Evolutionary conservation across 179 eudicot species (phyloP), one percentile per base, ranked within the genome.

Genomic region (Gypsophila paniculata): DNA sequence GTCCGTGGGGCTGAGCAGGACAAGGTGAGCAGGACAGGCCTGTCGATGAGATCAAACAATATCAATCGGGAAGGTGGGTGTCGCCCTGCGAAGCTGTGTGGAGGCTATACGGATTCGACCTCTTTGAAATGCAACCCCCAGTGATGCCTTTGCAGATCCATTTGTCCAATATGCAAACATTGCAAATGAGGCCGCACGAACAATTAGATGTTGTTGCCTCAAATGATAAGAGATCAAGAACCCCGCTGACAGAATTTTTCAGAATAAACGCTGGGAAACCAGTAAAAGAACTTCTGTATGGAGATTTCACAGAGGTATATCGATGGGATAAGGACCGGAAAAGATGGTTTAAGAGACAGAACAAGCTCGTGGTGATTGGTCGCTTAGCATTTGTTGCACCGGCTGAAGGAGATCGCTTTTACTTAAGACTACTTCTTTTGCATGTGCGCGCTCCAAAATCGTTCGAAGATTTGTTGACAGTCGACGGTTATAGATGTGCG

Each of bases 381-480:
- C n/a, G 79, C 0, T 19, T 80, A 1, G 51, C 46, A 3, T 53
- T 44, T 8, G 79, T 68, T 0, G 48, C 65, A 2, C 76, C 79
- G 2, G 3, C 32, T 12, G 77, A 76, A 49, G 76, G 75, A 0
- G 74, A 82, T 18, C 42, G 74, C 6, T 79, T 70, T 7, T 77
- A 57, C 23, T 17, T 79, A 8, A 26, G 83, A 10, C 0, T 71
- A 2, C 53, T 29, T 29, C 4, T 29, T 29, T 29, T 29, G 1
- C 34, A 29, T 29, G 34, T 29, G 34, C 10, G 53, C 0, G 68
- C 77, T 0, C 79, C 83, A 2, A 62, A 61, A 6, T 79, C 80
- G 0, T 77, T 77, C 62, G 62, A 71, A 8, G 60, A 74, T 25
- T 23, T 76, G 15, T 19, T 68, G 1, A 79, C 49, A 0, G 69